phyloP scores from a whole-genome alignment of 148 eudicot species.

The Hydrangea macrophylla region DNA sequence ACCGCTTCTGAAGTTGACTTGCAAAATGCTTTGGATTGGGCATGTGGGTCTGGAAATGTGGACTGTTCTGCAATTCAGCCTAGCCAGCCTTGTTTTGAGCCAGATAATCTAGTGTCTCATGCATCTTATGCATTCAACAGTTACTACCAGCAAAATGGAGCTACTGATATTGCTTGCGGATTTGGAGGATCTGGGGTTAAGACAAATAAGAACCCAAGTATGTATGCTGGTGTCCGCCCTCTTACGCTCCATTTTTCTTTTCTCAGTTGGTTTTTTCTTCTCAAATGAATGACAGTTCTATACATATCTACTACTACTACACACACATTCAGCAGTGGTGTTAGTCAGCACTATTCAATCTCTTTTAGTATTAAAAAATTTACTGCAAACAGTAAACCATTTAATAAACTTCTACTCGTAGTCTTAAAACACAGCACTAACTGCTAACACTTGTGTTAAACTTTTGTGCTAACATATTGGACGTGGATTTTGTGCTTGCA shows the following conservation, averaged over 20 bases:
- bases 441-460: too few species aligned
- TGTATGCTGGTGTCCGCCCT: constrained; percentile 13
- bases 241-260: not conserved
- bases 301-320: too few species aligned
- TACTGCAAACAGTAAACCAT: too few species aligned
- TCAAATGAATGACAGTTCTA: too few species aligned
- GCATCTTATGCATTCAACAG: constrained; percentile 90
- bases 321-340: too few species aligned
- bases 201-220: constrained; percentile 87
- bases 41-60: constrained; percentile 91
- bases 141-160: constrained; percentile 94
- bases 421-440: too few species aligned
- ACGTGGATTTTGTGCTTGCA: too few species aligned
- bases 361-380: too few species aligned
- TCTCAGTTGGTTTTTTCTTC: not conserved
- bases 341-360: too few species aligned
- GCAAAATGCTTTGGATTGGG: constrained; percentile 79
- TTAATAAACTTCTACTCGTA: too few species aligned
- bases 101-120: constrained; percentile 71
- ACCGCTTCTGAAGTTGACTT: constrained; percentile 70
- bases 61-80: constrained; percentile 94
- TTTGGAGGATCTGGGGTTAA: constrained; percentile 79
- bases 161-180: constrained; percentile 79
- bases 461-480: too few species aligned
- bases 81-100: constrained; percentile 93